phyloP scores from a whole-genome alignment of 306 rosid genomes.

The Hippophae rhamnoides region DNA sequence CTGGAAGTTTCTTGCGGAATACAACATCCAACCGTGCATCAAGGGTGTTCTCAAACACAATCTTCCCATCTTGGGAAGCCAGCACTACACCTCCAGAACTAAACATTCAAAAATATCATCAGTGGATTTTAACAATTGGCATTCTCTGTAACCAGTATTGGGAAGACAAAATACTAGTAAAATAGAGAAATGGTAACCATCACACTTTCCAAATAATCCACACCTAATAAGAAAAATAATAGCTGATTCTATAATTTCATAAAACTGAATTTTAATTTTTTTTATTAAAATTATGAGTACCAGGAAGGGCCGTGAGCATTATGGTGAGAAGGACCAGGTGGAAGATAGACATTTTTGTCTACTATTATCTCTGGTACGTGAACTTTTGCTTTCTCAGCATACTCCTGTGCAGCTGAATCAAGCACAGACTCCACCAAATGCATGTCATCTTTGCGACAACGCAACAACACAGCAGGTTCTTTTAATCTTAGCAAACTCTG shows the following conservation, averaged over 20 bases:
- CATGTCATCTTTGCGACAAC: conserved; percentile 50
- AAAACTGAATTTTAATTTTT: too few species aligned
- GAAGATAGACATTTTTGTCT: conserved; percentile 46
- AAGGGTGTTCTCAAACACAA: conserved; percentile 57
- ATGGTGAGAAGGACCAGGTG: conserved; percentile 28
- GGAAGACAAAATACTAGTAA: not conserved
- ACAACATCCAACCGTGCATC: conserved; percentile 48
- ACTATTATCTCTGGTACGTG: conserved; percentile 25
- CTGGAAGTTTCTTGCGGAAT: conserved; percentile 48
- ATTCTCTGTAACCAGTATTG: not conserved
- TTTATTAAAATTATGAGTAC: conserved; percentile 16
- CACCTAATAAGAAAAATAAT: too few species aligned
- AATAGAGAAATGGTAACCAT: not conserved
- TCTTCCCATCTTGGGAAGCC: conserved; percentile 65
- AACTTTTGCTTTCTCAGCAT: conserved; percentile 31
- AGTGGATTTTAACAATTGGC: not conserved
- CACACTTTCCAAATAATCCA: too few species aligned
- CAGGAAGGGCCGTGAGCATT: conserved; percentile 40
- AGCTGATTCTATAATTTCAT: too few species aligned
- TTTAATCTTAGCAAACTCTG: conserved; percentile 40
- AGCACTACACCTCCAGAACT: conserved; percentile 58
- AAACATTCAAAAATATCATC: conserved; percentile 7
- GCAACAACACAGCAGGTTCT: conserved; percentile 43
- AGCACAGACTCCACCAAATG: conserved; percentile 42
- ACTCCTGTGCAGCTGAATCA: conserved; percentile 41